Evolutionary conservation across 768 basidiomycete genomes (phyloP).

Genomic region (Albatrellus ellisii): DNA sequence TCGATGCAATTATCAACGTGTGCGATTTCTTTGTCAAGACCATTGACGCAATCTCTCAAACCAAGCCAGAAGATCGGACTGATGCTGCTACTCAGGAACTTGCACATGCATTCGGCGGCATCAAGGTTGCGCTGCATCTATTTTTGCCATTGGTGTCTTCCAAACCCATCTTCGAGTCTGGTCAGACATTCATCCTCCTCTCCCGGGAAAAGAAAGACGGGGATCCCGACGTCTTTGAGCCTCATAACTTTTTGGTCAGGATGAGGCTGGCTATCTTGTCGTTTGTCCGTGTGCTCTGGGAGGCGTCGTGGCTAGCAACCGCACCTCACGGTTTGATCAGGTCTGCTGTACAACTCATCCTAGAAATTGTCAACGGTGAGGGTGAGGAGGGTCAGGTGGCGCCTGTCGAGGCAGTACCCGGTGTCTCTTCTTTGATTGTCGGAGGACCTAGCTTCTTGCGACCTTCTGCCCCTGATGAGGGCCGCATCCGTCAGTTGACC

Average conservation of each 20-base stretch:
- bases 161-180: conserved; percentile 73
- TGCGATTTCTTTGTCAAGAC: conserved; percentile 39
- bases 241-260: conserved; percentile 77
- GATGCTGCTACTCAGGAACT: conserved; percentile 49
- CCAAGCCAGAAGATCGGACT: conserved; percentile 43
- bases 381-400: conserved; percentile 48
- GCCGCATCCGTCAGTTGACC: conserved; percentile 65
- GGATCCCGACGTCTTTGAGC: conserved; percentile 70
- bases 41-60: conserved; percentile 39
- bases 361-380: conserved; percentile 75
- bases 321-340: conserved; percentile 66
- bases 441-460: conserved; percentile 21
- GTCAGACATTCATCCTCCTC: conserved; percentile 61
- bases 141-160: conserved; percentile 66
- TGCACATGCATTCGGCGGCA: conserved; percentile 62
- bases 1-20: conserved; percentile 51
- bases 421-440: conserved; percentile 19
- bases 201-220: conserved; percentile 71
- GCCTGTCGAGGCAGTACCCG: conserved; percentile 20
- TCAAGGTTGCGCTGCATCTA: conserved; percentile 73
- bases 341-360: conserved; percentile 60
- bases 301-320: conserved; percentile 66
- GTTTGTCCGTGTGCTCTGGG: conserved; percentile 60
- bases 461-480: conserved; percentile 53
- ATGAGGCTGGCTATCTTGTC: conserved; percentile 64